phyloP scores from a whole-genome alignment of 192 early-diverging fungal species.

The Nowakowskiella sp. region DNA sequence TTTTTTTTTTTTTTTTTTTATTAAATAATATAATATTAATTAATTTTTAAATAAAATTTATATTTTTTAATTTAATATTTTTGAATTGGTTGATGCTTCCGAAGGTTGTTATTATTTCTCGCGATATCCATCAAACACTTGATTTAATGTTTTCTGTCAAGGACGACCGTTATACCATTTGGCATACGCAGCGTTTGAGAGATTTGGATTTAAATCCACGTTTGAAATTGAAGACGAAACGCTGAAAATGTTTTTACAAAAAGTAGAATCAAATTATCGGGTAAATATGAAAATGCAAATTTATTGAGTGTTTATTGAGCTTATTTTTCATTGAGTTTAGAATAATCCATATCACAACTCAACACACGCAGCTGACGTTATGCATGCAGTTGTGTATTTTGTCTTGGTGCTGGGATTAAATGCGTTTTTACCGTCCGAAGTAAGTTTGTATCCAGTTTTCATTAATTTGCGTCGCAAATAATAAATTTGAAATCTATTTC shows the following conservation, averaged over 20 bases:
- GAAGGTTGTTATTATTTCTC: conserved; percentile 5
- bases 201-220: conserved; percentile 12
- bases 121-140: not conserved
- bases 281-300: conserved; percentile 2
- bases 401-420: conserved; percentile 13
- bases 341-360: conserved; percentile 43
- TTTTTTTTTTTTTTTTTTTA: no score
- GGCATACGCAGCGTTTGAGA: conserved; percentile 17
- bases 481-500: no score
- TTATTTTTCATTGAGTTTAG: conserved; percentile 20
- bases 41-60: conserved; percentile 20
- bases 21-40: no score
- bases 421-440: conserved; percentile 17
- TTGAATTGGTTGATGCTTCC: conserved; percentile 19
- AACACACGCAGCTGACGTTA: conserved; percentile 42
- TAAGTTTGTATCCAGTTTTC: conserved; percentile 16
- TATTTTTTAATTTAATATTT: conserved; percentile 33
- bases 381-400: conserved; percentile 39
- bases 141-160: conserved; percentile 3
- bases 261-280: conserved; percentile 26
- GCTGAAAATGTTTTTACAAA: conserved; percentile 19
- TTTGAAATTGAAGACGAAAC: conserved; percentile 21
- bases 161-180: conserved; percentile 26
- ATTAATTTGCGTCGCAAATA: no score
- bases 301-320: not conserved